A percentile compares a stretch with the other conserved stretches of the same genome.
phyloP scores from a whole-genome alignment of 345 rosid genomes.

The Aegle marmelos region DNA sequence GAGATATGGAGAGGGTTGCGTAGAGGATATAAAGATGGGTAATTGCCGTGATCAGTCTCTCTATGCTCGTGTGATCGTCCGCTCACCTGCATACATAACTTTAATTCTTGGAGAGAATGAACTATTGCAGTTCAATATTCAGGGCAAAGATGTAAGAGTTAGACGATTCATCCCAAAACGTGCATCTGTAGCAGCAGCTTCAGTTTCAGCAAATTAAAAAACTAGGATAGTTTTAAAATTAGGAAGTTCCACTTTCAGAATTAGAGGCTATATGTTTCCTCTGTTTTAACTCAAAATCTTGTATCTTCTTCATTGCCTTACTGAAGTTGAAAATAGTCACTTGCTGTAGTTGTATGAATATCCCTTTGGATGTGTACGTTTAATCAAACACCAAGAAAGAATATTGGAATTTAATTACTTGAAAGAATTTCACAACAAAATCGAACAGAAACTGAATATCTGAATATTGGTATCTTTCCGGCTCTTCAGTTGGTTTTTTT shows the following conservation, averaged over 20 bases:
- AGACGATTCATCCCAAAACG: conserved; percentile 4
- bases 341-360: too few relatives aligned
- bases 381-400: neutral
- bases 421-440: neutral
- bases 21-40: conserved; percentile 19
- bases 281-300: neutral
- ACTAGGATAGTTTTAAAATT: neutral
- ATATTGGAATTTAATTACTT: neutral
- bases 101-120: conserved; percentile 13
- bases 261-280: neutral
- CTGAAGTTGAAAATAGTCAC: neutral
- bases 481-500: neutral
- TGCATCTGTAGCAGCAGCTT: neutral
- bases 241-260: neutral
- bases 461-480: neutral
- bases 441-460: neutral
- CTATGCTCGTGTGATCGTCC: conserved; percentile 21
- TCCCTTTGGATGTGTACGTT: neutral
- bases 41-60: neutral
- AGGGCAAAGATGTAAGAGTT: conserved; percentile 23
- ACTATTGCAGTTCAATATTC: conserved; percentile 5
- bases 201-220: neutral
- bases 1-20: conserved; percentile 7
- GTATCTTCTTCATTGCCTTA: neutral
- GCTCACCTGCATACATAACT: neutral